phyloP scores from a whole-genome alignment of 78 protist genomes.

The Dictyostelium firmibasis region DNA sequence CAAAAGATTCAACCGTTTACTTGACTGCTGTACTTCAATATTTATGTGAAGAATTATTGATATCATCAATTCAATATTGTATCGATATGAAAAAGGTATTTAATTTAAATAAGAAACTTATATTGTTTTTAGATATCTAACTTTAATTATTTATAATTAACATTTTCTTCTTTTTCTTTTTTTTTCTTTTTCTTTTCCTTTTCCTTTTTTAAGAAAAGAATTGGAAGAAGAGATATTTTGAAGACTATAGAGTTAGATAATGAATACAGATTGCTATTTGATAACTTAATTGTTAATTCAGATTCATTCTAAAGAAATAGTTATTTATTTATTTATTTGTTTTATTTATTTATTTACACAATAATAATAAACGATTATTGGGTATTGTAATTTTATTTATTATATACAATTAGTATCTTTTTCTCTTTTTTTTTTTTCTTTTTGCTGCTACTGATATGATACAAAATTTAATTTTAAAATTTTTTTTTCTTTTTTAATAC shows the following conservation, averaged over 20 bases:
- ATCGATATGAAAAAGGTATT: background rate
- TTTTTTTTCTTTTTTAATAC: background rate
- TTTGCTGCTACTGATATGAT: background rate
- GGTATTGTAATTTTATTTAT: background rate
- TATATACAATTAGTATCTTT: background rate
- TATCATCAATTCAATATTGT: background rate
- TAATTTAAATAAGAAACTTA: background rate
- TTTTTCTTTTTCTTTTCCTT: background rate
- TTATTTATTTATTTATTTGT: background rate
- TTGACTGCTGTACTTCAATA: background rate
- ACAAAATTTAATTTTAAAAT: background rate
- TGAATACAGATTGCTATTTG: background rate
- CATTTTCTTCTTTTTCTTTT: too few species aligned
- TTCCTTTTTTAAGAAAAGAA: background rate
- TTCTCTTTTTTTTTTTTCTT: background rate
- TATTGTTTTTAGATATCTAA: too few species aligned
- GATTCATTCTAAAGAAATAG: background rate
- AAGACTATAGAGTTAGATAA: background rate
- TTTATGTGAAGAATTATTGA: background rate
- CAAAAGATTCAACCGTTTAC: background rate
- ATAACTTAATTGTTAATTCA: background rate
- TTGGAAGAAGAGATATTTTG: background rate
- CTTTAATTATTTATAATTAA: too few species aligned
- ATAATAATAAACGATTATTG: background rate
- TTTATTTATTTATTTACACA: background rate